Conservation (phyloP, 1,284 basidiomycete genomes). For the Trichosporon asahii region DNA sequence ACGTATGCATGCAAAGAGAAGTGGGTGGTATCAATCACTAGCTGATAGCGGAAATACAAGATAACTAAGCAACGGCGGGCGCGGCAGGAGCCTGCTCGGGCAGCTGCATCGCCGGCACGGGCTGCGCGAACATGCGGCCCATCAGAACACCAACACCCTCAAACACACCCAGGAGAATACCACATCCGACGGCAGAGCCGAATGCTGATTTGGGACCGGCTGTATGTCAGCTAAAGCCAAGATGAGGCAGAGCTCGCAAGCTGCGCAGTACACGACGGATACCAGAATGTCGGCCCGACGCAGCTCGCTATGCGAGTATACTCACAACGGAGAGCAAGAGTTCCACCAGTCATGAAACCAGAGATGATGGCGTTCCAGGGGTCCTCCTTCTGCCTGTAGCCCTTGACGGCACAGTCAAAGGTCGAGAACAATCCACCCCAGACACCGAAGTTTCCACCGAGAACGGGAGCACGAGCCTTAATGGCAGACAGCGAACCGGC, state of each 20-base stretch:
- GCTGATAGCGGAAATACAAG: constrained; percentile 15
- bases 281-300: no score
- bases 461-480: constrained; percentile 96
- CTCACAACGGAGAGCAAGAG: constrained; percentile 88
- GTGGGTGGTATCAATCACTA: constrained; percentile 18
- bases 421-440: constrained; percentile 98
- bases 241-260: no score
- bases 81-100: constrained; percentile 19
- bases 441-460: constrained; percentile 95
- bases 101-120: constrained; percentile 46
- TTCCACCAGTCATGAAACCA: constrained; percentile 97
- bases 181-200: constrained; percentile 88
- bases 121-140: constrained; percentile 50
- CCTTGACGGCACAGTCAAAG: constrained; percentile 97
- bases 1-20: constrained; percentile 25
- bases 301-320: constrained; percentile 30
- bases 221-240: constrained; percentile 45
- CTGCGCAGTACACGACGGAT: no score
- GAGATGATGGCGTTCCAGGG: constrained; percentile 99
- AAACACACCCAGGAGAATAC: constrained; percentile 93
- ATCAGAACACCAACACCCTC: constrained; percentile 58
- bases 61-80: constrained; percentile 26
- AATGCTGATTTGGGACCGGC: constrained; percentile 89
- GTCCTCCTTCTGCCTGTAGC: constrained; percentile 96
- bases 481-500: constrained; percentile 92